phyloP scores from a whole-genome alignment of 2,329 filamentous ascomycete genomes.

The Colletotrichum chrysophilum region DNA sequence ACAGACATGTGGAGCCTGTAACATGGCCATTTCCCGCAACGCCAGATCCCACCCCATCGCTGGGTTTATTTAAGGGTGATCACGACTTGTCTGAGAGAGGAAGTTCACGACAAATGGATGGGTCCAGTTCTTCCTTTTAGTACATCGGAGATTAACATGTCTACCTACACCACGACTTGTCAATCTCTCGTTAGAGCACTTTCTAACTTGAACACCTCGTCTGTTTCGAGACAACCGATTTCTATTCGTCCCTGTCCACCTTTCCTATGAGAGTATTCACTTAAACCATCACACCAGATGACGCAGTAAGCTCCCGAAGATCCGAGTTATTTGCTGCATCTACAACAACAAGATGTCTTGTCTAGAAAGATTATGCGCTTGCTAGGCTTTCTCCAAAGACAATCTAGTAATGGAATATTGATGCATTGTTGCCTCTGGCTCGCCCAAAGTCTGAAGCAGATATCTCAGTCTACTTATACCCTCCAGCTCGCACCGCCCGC shows the following conservation, averaged over 20 bases:
- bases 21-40: not conserved
- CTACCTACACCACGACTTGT: accelerated
- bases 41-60: not conserved
- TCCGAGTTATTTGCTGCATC: not conserved
- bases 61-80: not conserved
- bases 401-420: not conserved
- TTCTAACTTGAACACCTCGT: not conserved
- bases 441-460: not conserved
- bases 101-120: not conserved
- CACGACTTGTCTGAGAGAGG: accelerated
- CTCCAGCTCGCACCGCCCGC: not conserved
- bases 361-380: not conserved
- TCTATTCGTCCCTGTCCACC: not conserved
- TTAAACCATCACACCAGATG: accelerated
- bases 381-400: not conserved
- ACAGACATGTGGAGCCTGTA: not conserved
- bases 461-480: not conserved
- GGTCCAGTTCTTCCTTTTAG: no score
- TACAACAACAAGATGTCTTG: not conserved
- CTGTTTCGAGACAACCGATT: accelerated
- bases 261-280: not conserved
- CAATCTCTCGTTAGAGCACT: not conserved
- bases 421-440: not conserved
- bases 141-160: not conserved
- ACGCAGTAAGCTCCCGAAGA: accelerated